These are phyloP conservation scores for Rosa chinensis DNA, from an alignment of 306 rosid species.

Conservation along the genomic window DNA sequence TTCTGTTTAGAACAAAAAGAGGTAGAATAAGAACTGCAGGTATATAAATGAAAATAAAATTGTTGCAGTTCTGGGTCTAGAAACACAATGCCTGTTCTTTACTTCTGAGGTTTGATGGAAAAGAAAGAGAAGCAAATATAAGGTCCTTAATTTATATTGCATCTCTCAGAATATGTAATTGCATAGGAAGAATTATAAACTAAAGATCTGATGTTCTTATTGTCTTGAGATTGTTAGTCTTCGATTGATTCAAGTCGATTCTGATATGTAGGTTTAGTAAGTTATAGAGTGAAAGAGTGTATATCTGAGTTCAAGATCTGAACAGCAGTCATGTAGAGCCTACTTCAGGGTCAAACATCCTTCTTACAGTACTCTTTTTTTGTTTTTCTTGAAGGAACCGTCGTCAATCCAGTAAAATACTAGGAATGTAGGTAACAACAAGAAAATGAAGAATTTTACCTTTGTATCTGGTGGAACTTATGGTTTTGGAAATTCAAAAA, in stretches of 20 bases:
- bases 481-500: neutral
- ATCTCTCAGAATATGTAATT: neutral
- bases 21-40: conserved; percentile 1
- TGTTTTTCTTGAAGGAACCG: too few relatives aligned
- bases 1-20: neutral
- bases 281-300: neutral
- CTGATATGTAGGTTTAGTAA: neutral
- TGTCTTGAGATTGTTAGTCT: neutral
- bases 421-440: too few relatives aligned
- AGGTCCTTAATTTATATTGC: neutral
- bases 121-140: neutral
- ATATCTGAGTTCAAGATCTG: neutral
- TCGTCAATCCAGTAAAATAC: too few relatives aligned
- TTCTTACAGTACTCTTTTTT: neutral
- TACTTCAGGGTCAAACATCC: neutral
- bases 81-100: neutral
- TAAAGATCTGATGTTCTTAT: neutral
- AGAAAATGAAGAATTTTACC: too few relatives aligned
- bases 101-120: neutral
- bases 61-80: neutral
- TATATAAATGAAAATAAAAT: neutral
- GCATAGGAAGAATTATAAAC: neutral
- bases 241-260: neutral
- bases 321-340: neutral
- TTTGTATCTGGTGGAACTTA: neutral